Evolutionary conservation across 2,329 filamentous ascomycete species (phyloP), one percentile per base, ranked within the genome.

Genomic region (Falciphora oryzae): DNA sequence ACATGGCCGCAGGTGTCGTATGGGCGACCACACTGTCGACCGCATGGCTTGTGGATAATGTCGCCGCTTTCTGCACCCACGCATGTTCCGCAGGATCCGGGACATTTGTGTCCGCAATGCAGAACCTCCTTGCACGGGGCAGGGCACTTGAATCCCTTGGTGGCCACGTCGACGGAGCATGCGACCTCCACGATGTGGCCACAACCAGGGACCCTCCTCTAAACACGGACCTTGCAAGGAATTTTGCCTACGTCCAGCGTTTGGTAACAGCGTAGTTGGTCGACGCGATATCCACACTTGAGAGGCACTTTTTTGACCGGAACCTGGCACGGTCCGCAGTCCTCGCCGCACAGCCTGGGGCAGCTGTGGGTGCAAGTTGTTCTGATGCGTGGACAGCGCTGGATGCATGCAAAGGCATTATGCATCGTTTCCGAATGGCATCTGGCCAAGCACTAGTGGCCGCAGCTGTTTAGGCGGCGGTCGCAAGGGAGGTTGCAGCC

Each of bases 1-100:
- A 66, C 70, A 67, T 91, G 88, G 13, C 74, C 76, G 70, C 88
- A 91, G 0, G 81, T 82, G 0, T 74, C 77, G 67, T 81, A 85
- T 0, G 72, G 70, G 2, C 85, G 77, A 6, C 78, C 78, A 70
- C 87, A 90, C 1, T 58, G 66, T 76, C 0, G 65, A 67, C 69
- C 86, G 62, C 1, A 75, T 78, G 67, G 86, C 25, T 79, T 70
- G 1, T 67, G 59, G 0, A 28, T 56, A n/a, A 78, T 65, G 0
- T 70, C 60, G 2, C 73, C 75, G 0, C 2, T 62, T 69, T 4
- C 76, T 78, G 72, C 88, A 91, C 0, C 67, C 64, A 8, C 66
- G 69, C 88, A 91, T 10, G 44, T 56, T 2, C 74, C 75, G 71
- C 88, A 91, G 0, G 64, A 65, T 44, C 38, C 38, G 38, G 38